Evolutionary conservation across 768 basidiomycete species (phyloP), one percentile per base, ranked within the genome.

Genomic region (Lactarius hengduanensis): DNA sequence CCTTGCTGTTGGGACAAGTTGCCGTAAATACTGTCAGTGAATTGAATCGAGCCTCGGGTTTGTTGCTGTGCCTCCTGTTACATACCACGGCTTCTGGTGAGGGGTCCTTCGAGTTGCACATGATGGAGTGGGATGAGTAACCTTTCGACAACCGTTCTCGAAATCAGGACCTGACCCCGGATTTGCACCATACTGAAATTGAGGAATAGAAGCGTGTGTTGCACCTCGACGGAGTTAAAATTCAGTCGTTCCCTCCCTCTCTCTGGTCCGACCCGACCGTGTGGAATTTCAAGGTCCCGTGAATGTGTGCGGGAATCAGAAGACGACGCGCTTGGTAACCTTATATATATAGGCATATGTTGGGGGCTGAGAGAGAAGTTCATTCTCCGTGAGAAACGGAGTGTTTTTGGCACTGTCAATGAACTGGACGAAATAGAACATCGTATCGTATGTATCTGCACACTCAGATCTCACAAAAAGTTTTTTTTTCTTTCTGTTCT

Each of bases 351-450:
- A 41, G 32, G 16, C 28, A 53, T 36, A 61, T 26, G 50, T 36
- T 61, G 20, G 53, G 61, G 43, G 62, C 45, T 56, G 32, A 36
- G 55, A 32, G 41, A 38, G 36, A 30, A 20, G 16, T 38, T 56
- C 36, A 26, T 63, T 63, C 32, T 57, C 56, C 62, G 62, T 63
- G 62, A 57, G 62, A 63, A 63, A 57, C 56, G 62, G 56, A 63
- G 40, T 45, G 16, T 4, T 45, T 45, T 45, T 45, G 43, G 20
- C 43, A 3, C 6, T 45, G 43, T 41, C 41, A 41, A 56, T 26
- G 32, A 56, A 22, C 15, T 26, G 54, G 54, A 56, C 26, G 54
- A 32, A 32, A 56, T 26, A 22, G 32, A 15, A 41, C 40, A 15
- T 40, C 40, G 43, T 43, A 15, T 40, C 40, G 43, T 43, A 43